A percentile compares a stretch with the other conserved stretches of the same genome.
These are phyloP conservation scores for Dovyalis caffra DNA, from an alignment of 345 rosid species.

Conservation along the genomic window DNA sequence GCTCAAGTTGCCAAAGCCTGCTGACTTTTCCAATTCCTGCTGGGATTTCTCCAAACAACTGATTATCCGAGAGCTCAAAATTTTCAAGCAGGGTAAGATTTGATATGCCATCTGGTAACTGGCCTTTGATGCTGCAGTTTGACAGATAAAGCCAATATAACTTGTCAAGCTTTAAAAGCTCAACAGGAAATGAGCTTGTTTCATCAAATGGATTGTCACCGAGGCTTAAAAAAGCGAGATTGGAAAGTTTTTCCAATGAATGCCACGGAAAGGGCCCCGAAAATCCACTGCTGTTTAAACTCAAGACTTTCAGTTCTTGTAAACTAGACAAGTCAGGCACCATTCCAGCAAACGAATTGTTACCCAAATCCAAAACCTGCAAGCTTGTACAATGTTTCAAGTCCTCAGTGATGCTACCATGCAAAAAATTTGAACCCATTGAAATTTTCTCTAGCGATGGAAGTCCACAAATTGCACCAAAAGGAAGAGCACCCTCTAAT, in stretches of 20 bases:
- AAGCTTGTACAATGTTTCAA: slow-evolving; percentile 49
- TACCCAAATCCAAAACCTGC: slow-evolving; percentile 55
- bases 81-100: slow-evolving; percentile 53
- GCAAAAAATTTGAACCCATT: slow-evolving; percentile 48
- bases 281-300: slow-evolving; percentile 60
- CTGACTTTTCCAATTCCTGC: slow-evolving; percentile 44
- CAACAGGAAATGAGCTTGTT: slow-evolving; percentile 51
- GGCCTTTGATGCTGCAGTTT: slow-evolving; percentile 67
- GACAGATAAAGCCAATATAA: slow-evolving; percentile 67
- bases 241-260: slow-evolving; percentile 49
- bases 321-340: slow-evolving; percentile 61
- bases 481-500: slow-evolving; percentile 53
- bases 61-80: slow-evolving; percentile 68
- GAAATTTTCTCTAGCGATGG: slow-evolving; percentile 48
- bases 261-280: slow-evolving; percentile 72
- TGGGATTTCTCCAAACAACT: slow-evolving; percentile 58
- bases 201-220: slow-evolving; percentile 65
- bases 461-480: slow-evolving; percentile 51
- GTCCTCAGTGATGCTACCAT: slow-evolving; percentile 35
- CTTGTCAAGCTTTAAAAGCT: slow-evolving; percentile 46
- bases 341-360: slow-evolving; percentile 56
- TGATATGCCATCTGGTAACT: slow-evolving; percentile 62
- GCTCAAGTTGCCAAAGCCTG: slow-evolving; percentile 65
- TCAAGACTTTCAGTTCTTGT: slow-evolving; percentile 39
- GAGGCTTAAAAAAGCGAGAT: slow-evolving; percentile 59